These are phyloP conservation scores for Kodamaea jinghongensis DNA, from an alignment of 805 yeast species.

Conservation along the genomic window DNA sequence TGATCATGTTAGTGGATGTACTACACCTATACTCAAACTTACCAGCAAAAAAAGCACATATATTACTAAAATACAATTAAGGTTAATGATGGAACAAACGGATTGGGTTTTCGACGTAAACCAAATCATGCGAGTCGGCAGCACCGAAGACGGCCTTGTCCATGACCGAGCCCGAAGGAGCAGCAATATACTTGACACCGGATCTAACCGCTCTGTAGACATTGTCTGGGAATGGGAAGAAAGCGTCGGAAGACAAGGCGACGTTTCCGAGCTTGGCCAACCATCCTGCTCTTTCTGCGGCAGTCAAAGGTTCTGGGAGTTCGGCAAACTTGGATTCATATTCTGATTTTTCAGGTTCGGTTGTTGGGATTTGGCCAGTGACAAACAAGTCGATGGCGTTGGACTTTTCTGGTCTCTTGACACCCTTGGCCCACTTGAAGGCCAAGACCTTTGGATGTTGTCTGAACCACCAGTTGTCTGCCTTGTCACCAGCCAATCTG, in stretches of 20 bases:
- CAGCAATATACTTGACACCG: conserved; percentile 94
- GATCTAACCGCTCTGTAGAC: conserved; percentile 96
- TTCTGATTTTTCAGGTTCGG: conserved; percentile 91
- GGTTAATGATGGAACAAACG: conserved; percentile 93
- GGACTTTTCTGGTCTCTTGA: conserved; percentile 97
- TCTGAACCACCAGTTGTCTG: conserved; percentile 99
- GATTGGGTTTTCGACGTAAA: conserved; percentile 95
- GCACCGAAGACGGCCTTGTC: conserved; percentile 95
- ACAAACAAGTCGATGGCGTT: conserved; percentile 96
- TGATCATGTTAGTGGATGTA: no score
- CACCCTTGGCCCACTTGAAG: conserved; percentile 97
- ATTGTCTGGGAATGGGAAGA: conserved; percentile 99
- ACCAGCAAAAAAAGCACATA: neutral
- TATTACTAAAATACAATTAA: conserved; percentile 10
- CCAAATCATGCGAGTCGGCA: conserved; percentile 86
- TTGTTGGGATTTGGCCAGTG: conserved; percentile 83
- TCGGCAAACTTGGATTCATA: conserved; percentile 85
- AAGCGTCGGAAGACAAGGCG: conserved; percentile 94
- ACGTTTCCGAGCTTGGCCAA: conserved; percentile 74
- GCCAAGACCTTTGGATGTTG: conserved; percentile 93
- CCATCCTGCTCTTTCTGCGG: conserved; percentile 87
- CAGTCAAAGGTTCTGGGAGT: conserved; percentile 80
- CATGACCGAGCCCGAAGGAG: conserved; percentile 97
- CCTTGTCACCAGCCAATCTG: conserved; percentile 98
- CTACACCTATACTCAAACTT: no score